phyloP scores from a whole-genome alignment of 345 rosid species.

The Acer campestre region DNA sequence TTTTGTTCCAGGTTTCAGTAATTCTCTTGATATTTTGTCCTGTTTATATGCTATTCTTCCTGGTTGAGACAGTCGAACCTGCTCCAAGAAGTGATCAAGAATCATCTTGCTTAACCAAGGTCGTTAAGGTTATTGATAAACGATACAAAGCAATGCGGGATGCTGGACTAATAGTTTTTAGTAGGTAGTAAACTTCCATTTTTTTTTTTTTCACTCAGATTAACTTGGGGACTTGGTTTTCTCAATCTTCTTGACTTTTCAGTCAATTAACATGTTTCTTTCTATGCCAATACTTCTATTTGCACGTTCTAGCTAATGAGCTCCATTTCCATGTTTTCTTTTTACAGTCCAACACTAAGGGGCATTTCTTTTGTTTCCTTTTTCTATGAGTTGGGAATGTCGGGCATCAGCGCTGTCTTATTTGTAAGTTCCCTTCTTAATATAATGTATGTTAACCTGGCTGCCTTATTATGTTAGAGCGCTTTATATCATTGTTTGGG shows the following conservation, averaged over 20 bases:
- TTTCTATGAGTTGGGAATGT: slow-evolving; percentile 61
- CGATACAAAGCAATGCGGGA: slow-evolving; percentile 49
- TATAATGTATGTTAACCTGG: background rate
- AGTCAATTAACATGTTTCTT: background rate
- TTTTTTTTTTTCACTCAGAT: background rate
- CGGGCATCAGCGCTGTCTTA: slow-evolving; percentile 51
- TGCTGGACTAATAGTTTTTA: slow-evolving; percentile 37
- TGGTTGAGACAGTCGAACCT: slow-evolving; percentile 38
- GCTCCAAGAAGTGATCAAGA: slow-evolving; percentile 34
- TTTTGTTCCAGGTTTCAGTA: slow-evolving; percentile 45
- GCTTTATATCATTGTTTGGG: no score
- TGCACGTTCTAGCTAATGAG: slow-evolving; percentile 6
- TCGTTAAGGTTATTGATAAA: slow-evolving; percentile 24
- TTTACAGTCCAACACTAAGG: slow-evolving; percentile 48
- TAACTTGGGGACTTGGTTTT: background rate
- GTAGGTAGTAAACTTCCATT: slow-evolving; percentile 31
- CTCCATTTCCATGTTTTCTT: slow-evolving; percentile 14
- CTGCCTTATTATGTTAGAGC: background rate
- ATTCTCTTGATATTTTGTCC: slow-evolving; percentile 47
- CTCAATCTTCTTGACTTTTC: background rate
- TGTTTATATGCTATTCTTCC: slow-evolving; percentile 44
- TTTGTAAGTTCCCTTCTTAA: slow-evolving; percentile 32
- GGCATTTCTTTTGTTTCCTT: slow-evolving; percentile 54
- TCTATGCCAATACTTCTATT: background rate
- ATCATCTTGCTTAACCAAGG: slow-evolving; percentile 34